Conservation (phyloP, 768 basidiomycete species). For the Tricholoma hemisulphureum region DNA sequence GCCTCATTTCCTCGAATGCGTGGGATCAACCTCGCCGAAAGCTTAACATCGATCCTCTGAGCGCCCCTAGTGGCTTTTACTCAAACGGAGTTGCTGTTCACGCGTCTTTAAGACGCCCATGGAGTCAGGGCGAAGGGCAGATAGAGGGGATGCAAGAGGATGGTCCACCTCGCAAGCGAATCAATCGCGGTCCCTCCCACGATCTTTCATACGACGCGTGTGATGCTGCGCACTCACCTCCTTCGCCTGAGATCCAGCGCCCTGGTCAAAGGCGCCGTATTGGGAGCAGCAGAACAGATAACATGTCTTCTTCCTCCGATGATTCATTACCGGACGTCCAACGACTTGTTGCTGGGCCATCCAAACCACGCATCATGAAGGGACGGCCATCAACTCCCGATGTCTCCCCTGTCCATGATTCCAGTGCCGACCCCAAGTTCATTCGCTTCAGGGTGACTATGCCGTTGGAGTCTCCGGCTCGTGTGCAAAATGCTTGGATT, state of each 20-base stretch:
- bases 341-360: conserved; percentile 41
- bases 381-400: conserved; percentile 39
- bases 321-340: conserved; percentile 58
- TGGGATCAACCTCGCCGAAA: conserved; percentile 37
- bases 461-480: conserved; percentile 43
- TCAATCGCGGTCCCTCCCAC: conserved; percentile 50
- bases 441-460: conserved; percentile 63
- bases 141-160: conserved; percentile 47
- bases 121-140: conserved; percentile 37
- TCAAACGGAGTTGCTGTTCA: conserved; percentile 39
- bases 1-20: conserved; percentile 33
- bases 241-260: conserved; percentile 60
- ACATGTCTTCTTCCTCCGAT: conserved; percentile 62
- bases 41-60: conserved; percentile 51
- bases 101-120: conserved; percentile 55
- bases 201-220: conserved; percentile 36
- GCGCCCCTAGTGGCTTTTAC: conserved; percentile 57
- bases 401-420: conserved; percentile 26
- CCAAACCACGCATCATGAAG: conserved; percentile 55
- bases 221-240: conserved; percentile 45
- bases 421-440: conserved; percentile 41
- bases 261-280: conserved; percentile 49
- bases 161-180: conserved; percentile 70
- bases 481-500: conserved; percentile 66
- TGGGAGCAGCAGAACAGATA: conserved; percentile 34